phyloP scores from a whole-genome alignment of 1,284 basidiomycete genomes.

The Salmacisia buchloeana region DNA sequence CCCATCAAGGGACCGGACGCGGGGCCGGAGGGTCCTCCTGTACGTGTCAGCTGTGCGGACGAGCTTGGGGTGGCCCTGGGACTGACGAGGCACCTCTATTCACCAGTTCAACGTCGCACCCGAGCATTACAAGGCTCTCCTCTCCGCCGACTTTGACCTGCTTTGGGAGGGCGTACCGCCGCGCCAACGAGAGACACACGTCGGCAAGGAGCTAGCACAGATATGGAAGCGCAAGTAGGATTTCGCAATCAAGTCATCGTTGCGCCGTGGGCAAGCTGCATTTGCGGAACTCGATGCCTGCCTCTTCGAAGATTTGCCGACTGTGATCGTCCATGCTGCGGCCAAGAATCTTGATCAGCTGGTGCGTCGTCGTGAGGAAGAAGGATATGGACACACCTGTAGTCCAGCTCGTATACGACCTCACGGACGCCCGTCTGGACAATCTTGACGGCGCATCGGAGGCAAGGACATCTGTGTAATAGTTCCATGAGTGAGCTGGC shows the following conservation, averaged over 20 bases:
- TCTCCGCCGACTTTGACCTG: conserved; percentile 1
- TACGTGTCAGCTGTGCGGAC: not conserved
- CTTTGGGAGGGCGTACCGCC: conserved; percentile 6
- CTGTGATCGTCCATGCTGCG: conserved; percentile 61
- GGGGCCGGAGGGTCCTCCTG: conserved; percentile 29
- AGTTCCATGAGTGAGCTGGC: too few relatives aligned
- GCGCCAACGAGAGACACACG: conserved; percentile 4
- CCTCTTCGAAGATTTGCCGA: conserved; percentile 49
- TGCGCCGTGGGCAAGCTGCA: conserved; percentile 8
- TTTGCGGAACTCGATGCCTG: conserved; percentile 50
- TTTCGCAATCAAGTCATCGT: not conserved
- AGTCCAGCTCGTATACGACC: conserved; percentile 91
- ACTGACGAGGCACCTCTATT: not conserved
- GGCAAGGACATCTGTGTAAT: conserved; percentile 77
- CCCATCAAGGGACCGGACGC: conserved; percentile 30
- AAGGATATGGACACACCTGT: conserved; percentile 83
- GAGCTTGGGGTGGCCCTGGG: not conserved
- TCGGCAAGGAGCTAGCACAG: not conserved
- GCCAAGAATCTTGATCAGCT: conserved; percentile 88
- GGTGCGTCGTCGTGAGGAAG: conserved; percentile 83
- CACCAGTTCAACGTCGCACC: conserved; percentile 7
- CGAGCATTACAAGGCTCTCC: conserved; percentile 7
- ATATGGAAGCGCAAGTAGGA: conserved; percentile 7
- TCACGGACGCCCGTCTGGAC: conserved; percentile 87
- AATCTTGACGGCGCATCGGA: conserved; percentile 93